Evolutionary conservation across 257 asterid species (phyloP).

Genomic region (Petrea volubilis): DNA sequence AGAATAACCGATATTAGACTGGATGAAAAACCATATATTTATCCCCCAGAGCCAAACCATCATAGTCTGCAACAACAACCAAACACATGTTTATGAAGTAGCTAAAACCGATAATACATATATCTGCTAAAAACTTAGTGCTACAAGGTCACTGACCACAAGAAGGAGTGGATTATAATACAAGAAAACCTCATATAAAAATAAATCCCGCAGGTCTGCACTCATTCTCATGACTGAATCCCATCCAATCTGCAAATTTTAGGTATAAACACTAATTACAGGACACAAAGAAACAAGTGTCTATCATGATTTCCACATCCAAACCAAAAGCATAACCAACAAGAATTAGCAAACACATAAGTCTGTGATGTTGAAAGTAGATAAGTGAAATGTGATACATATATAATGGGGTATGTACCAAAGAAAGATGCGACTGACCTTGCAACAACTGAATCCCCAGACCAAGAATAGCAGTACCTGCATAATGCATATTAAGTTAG

Average conservation of each 20-base stretch:
- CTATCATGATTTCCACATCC: slow-evolving; percentile 11
- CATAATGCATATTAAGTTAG: slow-evolving; percentile 46
- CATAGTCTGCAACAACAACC: slow-evolving; percentile 72
- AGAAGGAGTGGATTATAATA: slow-evolving; percentile 97
- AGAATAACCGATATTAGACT: slow-evolving; percentile 69
- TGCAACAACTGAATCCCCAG: slow-evolving; percentile 88
- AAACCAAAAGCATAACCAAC: neutral
- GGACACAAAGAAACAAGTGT: slow-evolving; percentile 17
- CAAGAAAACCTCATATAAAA: slow-evolving; percentile 95
- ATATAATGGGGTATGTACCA: slow-evolving; percentile 4
- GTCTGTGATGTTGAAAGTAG: neutral
- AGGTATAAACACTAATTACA: slow-evolving; percentile 22
- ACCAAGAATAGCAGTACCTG: slow-evolving; percentile 82
- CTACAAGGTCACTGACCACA: slow-evolving; percentile 69
- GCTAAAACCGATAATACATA: neutral
- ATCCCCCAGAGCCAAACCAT: slow-evolving; percentile 98
- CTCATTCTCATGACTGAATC: slow-evolving; percentile 99
- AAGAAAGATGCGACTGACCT: slow-evolving; percentile 58
- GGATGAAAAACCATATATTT: slow-evolving; percentile 89
- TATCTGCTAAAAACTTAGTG: slow-evolving; percentile 1
- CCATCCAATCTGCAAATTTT: slow-evolving; percentile 84
- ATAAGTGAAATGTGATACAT: slow-evolving; percentile 13
- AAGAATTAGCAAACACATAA: slow-evolving; percentile 1
- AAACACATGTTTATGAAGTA: slow-evolving; percentile 16
- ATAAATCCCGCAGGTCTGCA: slow-evolving; percentile 82